Conservation (phyloP, 371 early-diverging fungal genomes). For the Apophysomyces variabilis region DNA sequence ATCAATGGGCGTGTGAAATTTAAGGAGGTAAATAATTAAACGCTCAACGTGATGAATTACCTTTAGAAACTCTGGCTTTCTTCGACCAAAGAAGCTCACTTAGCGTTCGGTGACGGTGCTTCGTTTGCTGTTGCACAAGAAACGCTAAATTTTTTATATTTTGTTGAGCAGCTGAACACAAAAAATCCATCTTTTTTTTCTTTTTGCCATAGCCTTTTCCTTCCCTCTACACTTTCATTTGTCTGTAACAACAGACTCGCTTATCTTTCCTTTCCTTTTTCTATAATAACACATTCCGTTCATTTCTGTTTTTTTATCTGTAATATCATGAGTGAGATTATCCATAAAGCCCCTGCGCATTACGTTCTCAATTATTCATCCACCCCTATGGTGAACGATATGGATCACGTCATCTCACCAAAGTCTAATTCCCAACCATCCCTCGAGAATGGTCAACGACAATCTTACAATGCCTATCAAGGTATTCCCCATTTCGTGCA, state of each 20-base stretch:
- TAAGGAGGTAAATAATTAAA: too few species aligned
- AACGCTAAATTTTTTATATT: conserved; percentile 8
- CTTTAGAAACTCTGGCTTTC: too few species aligned
- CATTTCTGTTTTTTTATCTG: conserved; percentile 18
- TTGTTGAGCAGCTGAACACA: neutral
- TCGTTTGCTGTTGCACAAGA: conserved; percentile 6
- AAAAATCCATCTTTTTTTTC: neutral
- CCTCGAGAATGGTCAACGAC: conserved; percentile 27
- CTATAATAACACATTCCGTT: conserved; percentile 13
- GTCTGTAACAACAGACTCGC: neutral
- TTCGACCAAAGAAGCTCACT: too few species aligned
- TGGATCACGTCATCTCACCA: conserved; percentile 37
- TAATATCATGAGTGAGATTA: conserved; percentile 43
- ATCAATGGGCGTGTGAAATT: conserved; percentile 26
- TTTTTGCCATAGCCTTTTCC: conserved; percentile 6
- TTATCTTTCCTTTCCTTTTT: conserved; percentile 19
- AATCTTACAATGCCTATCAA: conserved; percentile 16
- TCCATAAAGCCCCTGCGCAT: conserved; percentile 23
- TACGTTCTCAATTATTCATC: conserved; percentile 37
- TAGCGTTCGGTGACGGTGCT: conserved; percentile 1
- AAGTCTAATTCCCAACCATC: conserved; percentile 25
- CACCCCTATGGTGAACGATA: conserved; percentile 36
- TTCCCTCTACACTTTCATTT: conserved; percentile 1
- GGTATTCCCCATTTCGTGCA: neutral
- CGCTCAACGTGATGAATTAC: too few species aligned